Percentiles rank a stretch among this genome's conserved stretches.
Evolutionary conservation across 2,329 filamentous ascomycete species (phyloP).

Genomic region (Colletotrichum camelliae): DNA sequence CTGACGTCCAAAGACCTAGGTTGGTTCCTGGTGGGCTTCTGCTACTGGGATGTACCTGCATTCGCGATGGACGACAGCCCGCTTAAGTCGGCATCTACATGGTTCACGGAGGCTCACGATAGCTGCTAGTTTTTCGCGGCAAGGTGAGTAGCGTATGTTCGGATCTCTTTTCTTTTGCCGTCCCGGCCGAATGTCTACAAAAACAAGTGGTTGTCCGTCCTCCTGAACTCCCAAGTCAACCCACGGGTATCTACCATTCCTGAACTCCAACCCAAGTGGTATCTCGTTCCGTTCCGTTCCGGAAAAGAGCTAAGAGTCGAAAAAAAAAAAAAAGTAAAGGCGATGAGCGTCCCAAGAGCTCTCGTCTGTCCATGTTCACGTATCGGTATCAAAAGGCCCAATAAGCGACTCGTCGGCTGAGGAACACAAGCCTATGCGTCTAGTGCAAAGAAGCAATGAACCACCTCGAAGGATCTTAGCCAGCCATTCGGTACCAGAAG

Average conservation of each 20-base stretch:
- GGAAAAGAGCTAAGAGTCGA: not conserved
- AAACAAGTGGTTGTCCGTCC: not conserved
- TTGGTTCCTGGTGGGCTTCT: not conserved
- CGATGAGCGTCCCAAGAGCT: not conserved
- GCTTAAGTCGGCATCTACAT: not conserved
- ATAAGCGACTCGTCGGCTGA: not conserved
- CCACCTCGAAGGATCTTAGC: not conserved
- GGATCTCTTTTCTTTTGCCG: not conserved
- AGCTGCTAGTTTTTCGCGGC: not conserved
- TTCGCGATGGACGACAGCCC: not conserved
- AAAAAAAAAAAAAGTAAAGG: not conserved
- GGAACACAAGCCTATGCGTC: not conserved
- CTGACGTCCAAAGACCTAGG: not conserved
- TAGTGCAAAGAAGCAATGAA: not conserved
- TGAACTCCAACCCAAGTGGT: not conserved
- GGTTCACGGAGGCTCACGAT: not conserved
- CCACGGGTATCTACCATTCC: not conserved
- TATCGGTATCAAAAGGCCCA: not conserved
- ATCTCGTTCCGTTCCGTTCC: not conserved
- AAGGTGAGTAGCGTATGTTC: not conserved
- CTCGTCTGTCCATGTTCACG: not conserved
- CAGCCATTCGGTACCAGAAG: not conserved
- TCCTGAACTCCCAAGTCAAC: not conserved
- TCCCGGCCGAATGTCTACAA: not conserved
- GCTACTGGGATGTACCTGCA: not conserved